Evolutionary conservation across 352 stramenopile species (phyloP), one percentile per base, ranked within the genome.

Genomic region (Elongisporangium prolatum): DNA sequence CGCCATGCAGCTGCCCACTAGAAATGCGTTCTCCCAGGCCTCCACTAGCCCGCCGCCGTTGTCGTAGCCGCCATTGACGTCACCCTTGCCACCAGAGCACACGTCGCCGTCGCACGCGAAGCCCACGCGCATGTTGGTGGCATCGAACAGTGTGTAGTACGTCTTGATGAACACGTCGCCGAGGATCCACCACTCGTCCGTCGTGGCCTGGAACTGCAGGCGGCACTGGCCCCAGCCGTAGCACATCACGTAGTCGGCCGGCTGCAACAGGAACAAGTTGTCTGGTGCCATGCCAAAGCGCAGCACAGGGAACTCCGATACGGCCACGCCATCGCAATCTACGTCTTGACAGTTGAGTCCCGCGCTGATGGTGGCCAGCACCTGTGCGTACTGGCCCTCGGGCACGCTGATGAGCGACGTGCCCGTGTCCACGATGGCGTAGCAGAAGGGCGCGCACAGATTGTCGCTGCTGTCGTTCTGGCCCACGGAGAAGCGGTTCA

Each of bases 91-190:
- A 47, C 87, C 87, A 13, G 77, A 78, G 58, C 87, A 96, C 4
- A 85, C 69, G 54, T 89, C 75, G n/a, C 81, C 80, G 8, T 88
- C 76, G 59, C 88, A 96, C 1, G 88, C 88, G 58, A 96, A 96
- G 48, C 88, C 88, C 24, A 96, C 69, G 48, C 88, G 85, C 72
- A 95, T 88, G 56, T 91, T 90, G 48, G 89, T 71, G n/a, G 74
- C 86, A 56, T 96, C 88, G 52, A 95, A 96, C n/a, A 96, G 64
- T 22, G 88, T 95, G 72, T 96, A 96, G 80, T 97, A 96, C 21
- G 85, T 93, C 74, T 96, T 93, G 58, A 96, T 86, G 63, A 96
- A 96, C 28, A 95, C 75, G 56, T 96, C 88, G 9, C 88, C 88
- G 17, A 96, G 74, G 67, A 96, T 94, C 88, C 88, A 96, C 77